Evolutionary conservation across 1,284 basidiomycete species (phyloP).

Genomic region (Tetrapyrgos nigripes): DNA sequence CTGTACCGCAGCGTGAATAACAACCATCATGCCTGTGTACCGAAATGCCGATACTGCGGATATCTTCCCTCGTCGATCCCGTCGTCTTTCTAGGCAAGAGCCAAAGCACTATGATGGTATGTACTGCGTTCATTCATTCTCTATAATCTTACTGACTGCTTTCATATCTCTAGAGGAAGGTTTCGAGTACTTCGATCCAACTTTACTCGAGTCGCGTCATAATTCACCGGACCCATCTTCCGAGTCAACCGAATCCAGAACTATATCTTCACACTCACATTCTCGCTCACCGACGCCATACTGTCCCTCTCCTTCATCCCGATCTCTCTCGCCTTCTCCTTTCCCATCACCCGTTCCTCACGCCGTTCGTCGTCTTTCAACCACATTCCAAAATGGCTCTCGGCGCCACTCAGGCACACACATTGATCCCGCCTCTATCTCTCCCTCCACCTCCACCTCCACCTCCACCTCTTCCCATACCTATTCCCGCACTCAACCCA

Average conservation of each 20-base stretch:
- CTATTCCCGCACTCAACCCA: slow-evolving; percentile 46
- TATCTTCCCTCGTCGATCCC: slow-evolving; percentile 21
- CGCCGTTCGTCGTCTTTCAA: slow-evolving; percentile 3
- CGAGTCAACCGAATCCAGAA: background rate
- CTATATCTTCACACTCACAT: background rate
- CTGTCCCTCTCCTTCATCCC: slow-evolving; percentile 15
- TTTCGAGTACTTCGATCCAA: slow-evolving; percentile 17
- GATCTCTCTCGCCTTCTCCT: slow-evolving; percentile 6
- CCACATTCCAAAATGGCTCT: slow-evolving; percentile 16
- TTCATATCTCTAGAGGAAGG: slow-evolving; percentile 16
- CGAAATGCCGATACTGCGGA: slow-evolving; percentile 29
- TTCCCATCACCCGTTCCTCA: slow-evolving; percentile 1
- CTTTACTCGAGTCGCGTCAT: background rate
- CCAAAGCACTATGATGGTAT: slow-evolving; percentile 36
- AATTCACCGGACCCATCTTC: background rate
- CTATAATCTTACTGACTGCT: background rate
- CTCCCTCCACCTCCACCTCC: slow-evolving; percentile 13
- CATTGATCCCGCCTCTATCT: slow-evolving; percentile 10
- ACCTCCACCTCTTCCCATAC: background rate
- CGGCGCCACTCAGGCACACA: background rate
- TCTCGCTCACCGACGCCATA: background rate
- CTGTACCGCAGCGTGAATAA: background rate
- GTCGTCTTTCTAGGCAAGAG: slow-evolving; percentile 41
- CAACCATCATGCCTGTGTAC: slow-evolving; percentile 36
- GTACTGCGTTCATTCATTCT: slow-evolving; percentile 14